Conservation (phyloP, 2,329 filamentous ascomycete genomes). For the Bipolaris sorokiniana region DNA sequence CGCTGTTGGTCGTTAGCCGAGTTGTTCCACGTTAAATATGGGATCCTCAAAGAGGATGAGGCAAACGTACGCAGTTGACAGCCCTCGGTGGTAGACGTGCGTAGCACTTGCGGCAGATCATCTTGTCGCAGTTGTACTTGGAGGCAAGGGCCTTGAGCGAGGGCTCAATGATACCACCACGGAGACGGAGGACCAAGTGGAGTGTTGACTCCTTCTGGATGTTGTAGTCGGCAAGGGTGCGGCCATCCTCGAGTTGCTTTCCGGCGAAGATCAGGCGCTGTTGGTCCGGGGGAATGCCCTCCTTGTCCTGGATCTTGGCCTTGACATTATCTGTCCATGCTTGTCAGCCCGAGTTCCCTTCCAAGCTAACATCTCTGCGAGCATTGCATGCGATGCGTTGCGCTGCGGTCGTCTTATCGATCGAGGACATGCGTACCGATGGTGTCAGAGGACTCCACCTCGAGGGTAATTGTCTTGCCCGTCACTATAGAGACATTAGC, state of each 20-base stretch:
- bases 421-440: slow-evolving; percentile 61
- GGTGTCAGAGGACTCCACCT: slow-evolving; percentile 80
- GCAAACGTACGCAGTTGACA: slow-evolving; percentile 79
- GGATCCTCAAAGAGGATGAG: not conserved
- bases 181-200: slow-evolving; percentile 96
- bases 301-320: slow-evolving; percentile 99
- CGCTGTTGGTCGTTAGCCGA: slow-evolving; percentile 36
- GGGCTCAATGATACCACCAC: slow-evolving; percentile 97
- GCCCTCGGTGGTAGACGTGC: slow-evolving; percentile 93
- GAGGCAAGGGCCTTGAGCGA: slow-evolving; percentile 97
- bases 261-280: slow-evolving; percentile 98
- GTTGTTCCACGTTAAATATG: not conserved
- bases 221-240: slow-evolving; percentile 97
- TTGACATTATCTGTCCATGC: slow-evolving; percentile 84
- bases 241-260: slow-evolving; percentile 99
- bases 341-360: slow-evolving; percentile 27
- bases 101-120: slow-evolving; percentile 99
- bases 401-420: slow-evolving; percentile 20
- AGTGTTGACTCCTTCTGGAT: slow-evolving; percentile 99
- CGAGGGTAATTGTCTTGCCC: slow-evolving; percentile 99
- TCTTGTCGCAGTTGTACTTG: slow-evolving; percentile 99
- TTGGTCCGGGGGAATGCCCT: slow-evolving; percentile 97
- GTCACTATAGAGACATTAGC: slow-evolving; percentile 57
- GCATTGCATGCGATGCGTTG: slow-evolving; percentile 17
- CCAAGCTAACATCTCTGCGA: slow-evolving; percentile 3